phyloP scores from a whole-genome alignment of 768 basidiomycete species.

The Tricholoma saponaceum region DNA sequence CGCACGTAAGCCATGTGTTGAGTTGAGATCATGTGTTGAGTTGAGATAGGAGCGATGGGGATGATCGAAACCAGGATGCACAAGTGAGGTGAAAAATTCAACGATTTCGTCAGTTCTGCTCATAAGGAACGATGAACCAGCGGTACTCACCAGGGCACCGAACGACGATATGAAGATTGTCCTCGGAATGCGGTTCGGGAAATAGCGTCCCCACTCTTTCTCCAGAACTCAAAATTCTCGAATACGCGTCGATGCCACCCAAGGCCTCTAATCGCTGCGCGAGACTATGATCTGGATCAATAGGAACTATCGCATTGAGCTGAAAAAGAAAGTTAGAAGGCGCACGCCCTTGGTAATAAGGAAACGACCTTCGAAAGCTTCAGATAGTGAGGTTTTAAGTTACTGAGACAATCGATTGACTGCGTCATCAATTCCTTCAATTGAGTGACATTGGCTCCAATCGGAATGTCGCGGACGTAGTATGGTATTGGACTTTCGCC shows the following conservation, averaged over 20 bases:
- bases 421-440: too few relatives aligned
- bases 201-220: not conserved
- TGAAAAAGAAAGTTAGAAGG: too few relatives aligned
- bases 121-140: not conserved
- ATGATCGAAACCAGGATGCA: not conserved
- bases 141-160: not conserved
- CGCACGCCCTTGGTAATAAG: too few relatives aligned
- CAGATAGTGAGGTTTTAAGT: too few relatives aligned
- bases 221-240: not conserved
- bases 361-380: too few relatives aligned
- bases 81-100: not conserved
- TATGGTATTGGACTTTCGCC: too few relatives aligned
- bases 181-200: not conserved
- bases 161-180: not conserved
- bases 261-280: too few relatives aligned
- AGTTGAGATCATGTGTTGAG: constrained; percentile 5
- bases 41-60: not conserved
- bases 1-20: constrained; percentile 6
- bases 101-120: not conserved
- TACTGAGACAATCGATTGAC: too few relatives aligned
- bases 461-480: too few relatives aligned
- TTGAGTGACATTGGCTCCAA: too few relatives aligned
- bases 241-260: not conserved
- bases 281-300: too few relatives aligned
- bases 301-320: too few relatives aligned